Base-by-base conservation (phyloP, 371 early-diverging fungal species). In the Coemansia sp. region DNA sequence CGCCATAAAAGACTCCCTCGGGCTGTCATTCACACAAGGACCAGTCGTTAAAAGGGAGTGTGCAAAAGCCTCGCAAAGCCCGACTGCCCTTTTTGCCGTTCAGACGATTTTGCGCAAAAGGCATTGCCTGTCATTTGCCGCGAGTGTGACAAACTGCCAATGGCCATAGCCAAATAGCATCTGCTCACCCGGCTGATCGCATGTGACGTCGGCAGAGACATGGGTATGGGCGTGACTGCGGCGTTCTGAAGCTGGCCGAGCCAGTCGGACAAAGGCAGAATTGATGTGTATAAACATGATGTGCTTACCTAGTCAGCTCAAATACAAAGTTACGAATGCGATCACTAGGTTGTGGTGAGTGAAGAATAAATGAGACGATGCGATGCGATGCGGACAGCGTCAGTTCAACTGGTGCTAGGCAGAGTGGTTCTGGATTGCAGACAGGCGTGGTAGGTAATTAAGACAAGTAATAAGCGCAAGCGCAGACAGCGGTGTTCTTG, bases 1-100 rank as follows among this genome's bases (percentile, higher is more conserved):
- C 45, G 45, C 45, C 45, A 42, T 42, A 42, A 42, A 42, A 42
- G 45, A 42, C 45, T 42, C 45, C 45, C 45, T 34, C 45, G n/a
- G 45, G n/a, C 45, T 42, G 45, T 16, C 45, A n/a, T 42, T 42
- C 45, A 42, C 45, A 42, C 45, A 42, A 42, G 45, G n/a, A 16
- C 45, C 45, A n/a, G 45, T 16, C 45, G n/a, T 13, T 13, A 42
- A 42, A 42, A 42, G 45, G 45, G 45, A 42, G 45, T 5, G 45
- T 16, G 45, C 45, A 42, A 42, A 42, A 42, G 45, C 45, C 45
- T 42, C 45, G n/a, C 13, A 42, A n/a, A n/a, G 8, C 34, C 34
- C 10, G 34, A 34, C 34, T 8, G 34, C 34, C 34, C 34, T 34
- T n/a, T 42, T 42, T 42, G 45, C 45, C 16, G 45, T 16, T n/a